Conservation (phyloP, 768 basidiomycete species). For the Hirschioporus abietinus region DNA sequence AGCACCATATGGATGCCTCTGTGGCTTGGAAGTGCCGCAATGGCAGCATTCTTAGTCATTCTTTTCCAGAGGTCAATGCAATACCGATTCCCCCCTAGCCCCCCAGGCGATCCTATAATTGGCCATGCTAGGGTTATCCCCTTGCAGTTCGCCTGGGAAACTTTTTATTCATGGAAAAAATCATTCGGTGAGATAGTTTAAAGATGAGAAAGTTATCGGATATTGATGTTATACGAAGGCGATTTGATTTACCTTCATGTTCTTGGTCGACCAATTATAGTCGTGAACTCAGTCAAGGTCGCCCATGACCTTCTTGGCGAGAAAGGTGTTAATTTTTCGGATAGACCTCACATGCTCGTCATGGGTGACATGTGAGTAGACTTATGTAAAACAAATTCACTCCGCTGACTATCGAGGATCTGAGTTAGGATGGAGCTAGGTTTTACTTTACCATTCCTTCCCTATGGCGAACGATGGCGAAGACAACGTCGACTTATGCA, state of each 20-base stretch:
- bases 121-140: constrained; percentile 27
- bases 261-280: constrained; percentile 24
- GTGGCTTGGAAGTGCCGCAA: background rate
- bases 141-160: constrained; percentile 17
- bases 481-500: constrained; percentile 26
- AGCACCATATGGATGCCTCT: background rate
- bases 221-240: constrained; percentile 16
- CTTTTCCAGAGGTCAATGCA: background rate
- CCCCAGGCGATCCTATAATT: constrained; percentile 22
- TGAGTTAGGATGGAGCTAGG: constrained; percentile 16
- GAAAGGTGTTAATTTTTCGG: constrained; percentile 27
- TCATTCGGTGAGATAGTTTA: constrained; percentile 18
- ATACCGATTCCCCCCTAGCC: constrained; percentile 23
- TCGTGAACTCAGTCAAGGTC: constrained; percentile 27
- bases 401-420: background rate
- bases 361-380: background rate
- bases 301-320: constrained; percentile 30
- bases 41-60: background rate
- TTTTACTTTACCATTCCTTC: constrained; percentile 13
- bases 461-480: constrained; percentile 24
- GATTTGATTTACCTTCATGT: constrained; percentile 26
- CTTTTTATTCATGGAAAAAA: constrained; percentile 23
- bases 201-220: background rate
- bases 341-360: constrained; percentile 24
- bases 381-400: background rate